These are phyloP conservation scores for Yamadazyma akitaensis DNA, from an alignment of 805 yeast genomes.

Conservation along the genomic window DNA sequence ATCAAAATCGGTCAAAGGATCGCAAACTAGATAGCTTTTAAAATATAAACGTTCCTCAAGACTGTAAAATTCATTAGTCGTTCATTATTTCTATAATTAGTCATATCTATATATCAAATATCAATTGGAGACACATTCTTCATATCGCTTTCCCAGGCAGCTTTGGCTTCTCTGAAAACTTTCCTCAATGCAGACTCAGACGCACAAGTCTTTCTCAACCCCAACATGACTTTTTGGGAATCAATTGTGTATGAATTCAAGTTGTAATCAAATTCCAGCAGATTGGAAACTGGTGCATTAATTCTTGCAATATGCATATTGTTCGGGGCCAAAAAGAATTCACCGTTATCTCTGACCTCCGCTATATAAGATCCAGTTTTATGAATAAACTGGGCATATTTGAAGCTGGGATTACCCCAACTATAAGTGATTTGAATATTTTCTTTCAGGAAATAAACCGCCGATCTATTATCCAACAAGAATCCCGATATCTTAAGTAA, in stretches of 20 bases:
- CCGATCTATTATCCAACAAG: constrained; percentile 75
- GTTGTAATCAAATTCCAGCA: constrained; percentile 22
- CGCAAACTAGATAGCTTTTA: constrained; percentile 33
- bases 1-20: constrained; percentile 89
- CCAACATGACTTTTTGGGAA: constrained; percentile 70
- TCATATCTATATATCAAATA: constrained; percentile 4
- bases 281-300: constrained; percentile 38
- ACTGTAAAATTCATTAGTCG: background rate
- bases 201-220: constrained; percentile 61
- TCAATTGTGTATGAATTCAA: constrained; percentile 43
- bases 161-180: constrained; percentile 57
- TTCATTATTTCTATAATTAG: constrained; percentile 3
- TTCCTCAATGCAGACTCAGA: constrained; percentile 45
- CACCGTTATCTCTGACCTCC: constrained; percentile 77
- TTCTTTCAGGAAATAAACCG: constrained; percentile 53
- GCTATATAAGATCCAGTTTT: constrained; percentile 86
- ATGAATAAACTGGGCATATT: constrained; percentile 87
- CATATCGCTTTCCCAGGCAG: constrained; percentile 12
- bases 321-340: constrained; percentile 80
- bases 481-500: constrained; percentile 70
- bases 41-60: background rate
- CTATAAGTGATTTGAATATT: constrained; percentile 72
- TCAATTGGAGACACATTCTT: constrained; percentile 16
- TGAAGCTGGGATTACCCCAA: constrained; percentile 86
- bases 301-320: constrained; percentile 76